Conservation (phyloP, 129 eudicot genomes). For the Centella asiatica region DNA sequence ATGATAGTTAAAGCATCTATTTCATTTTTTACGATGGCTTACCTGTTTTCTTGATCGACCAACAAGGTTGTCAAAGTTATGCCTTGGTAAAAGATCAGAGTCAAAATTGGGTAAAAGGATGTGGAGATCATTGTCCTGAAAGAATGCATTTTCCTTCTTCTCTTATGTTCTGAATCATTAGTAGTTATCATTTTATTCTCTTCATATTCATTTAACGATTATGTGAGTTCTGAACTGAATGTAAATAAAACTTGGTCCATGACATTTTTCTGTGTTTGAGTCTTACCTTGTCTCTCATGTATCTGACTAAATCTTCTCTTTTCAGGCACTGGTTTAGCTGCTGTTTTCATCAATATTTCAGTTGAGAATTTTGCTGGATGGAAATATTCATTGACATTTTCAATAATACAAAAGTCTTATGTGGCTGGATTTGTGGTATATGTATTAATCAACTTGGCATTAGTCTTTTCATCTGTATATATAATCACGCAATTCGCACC, state of each 20-base stretch:
- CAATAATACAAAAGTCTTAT: constrained; percentile 72
- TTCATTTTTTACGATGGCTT: too few species aligned
- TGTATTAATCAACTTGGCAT: constrained; percentile 65
- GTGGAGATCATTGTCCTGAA: neutral
- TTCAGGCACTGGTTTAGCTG: constrained; percentile 92
- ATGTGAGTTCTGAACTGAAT: too few species aligned
- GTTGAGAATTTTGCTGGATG: constrained; percentile 99
- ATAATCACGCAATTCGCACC: constrained; percentile 88
- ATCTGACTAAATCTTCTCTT: constrained; percentile 10
- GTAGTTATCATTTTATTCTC: too few species aligned
- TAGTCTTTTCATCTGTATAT: constrained; percentile 86
- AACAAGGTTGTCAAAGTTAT: too few species aligned
- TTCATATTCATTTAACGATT: too few species aligned
- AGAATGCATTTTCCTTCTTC: neutral
- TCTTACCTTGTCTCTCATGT: neutral
- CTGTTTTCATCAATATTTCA: constrained; percentile 87
- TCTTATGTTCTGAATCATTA: neutral
- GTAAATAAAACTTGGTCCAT: too few species aligned
- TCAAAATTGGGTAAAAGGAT: neutral
- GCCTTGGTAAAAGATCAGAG: neutral
- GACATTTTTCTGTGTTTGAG: constrained; percentile 9
- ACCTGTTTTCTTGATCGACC: too few species aligned
- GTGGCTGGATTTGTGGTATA: constrained; percentile 76
- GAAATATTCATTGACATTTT: constrained; percentile 78
- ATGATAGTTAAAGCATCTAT: too few species aligned